Evolutionary conservation across 257 asterid species (phyloP).

Genomic region (Cynanchum wilfordii): DNA sequence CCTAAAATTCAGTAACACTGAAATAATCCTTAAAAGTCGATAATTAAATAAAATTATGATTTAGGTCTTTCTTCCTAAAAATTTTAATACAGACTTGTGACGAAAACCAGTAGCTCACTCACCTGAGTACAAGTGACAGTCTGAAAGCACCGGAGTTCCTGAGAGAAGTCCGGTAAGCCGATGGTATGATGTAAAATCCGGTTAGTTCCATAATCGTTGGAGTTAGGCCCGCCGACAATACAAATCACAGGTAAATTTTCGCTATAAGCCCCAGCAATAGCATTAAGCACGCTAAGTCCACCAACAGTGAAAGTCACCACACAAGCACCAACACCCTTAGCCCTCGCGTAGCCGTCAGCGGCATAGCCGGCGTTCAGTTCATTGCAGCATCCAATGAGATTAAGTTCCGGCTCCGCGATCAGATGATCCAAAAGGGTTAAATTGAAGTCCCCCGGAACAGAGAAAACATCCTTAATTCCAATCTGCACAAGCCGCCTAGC

Average conservation of each 20-base stretch:
- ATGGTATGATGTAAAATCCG: slow-evolving; percentile 65
- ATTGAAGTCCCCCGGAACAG: slow-evolving; percentile 80
- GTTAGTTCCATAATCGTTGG: slow-evolving; percentile 65
- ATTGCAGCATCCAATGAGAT: slow-evolving; percentile 69
- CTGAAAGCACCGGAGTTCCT: slow-evolving; percentile 70
- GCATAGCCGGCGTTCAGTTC: slow-evolving; percentile 82
- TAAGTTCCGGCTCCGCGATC: slow-evolving; percentile 61
- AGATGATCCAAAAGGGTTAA: slow-evolving; percentile 56
- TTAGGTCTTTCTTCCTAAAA: too few relatives aligned
- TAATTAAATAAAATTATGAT: too few relatives aligned
- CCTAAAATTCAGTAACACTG: neutral
- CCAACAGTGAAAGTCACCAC: slow-evolving; percentile 82
- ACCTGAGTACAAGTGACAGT: slow-evolving; percentile 70
- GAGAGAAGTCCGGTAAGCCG: slow-evolving; percentile 70
- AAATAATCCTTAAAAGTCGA: neutral
- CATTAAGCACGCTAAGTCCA: slow-evolving; percentile 68
- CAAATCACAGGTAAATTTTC: slow-evolving; percentile 76
- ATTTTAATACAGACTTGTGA: too few relatives aligned
- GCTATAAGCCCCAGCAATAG: slow-evolving; percentile 80
- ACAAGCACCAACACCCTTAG: slow-evolving; percentile 72
- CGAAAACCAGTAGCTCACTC: neutral
- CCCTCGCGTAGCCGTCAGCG: slow-evolving; percentile 72
- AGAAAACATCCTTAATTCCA: slow-evolving; percentile 63
- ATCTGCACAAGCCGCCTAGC: slow-evolving; percentile 68
- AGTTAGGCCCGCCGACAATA: slow-evolving; percentile 77